A percentile compares a stretch with the other conserved stretches of the same genome.
Evolutionary conservation across 2,329 filamentous ascomycete genomes (phyloP).

Genomic region (Penicillium sp.): DNA sequence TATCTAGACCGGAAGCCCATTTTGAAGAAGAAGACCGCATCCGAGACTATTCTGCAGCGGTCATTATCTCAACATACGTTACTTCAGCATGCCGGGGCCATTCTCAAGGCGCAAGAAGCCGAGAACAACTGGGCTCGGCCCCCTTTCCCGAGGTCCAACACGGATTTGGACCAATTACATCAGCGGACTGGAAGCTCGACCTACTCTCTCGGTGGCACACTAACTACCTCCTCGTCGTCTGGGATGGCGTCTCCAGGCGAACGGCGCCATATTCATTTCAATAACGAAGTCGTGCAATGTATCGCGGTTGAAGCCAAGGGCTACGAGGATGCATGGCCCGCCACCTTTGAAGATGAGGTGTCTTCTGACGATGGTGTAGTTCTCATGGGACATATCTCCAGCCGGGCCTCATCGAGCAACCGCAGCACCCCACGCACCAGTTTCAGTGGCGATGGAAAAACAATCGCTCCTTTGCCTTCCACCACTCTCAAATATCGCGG

Average conservation of each 20-base stretch:
- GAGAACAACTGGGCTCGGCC: constrained; percentile 54
- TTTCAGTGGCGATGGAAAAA: constrained; percentile 68
- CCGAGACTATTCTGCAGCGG: constrained; percentile 87
- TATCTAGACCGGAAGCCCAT: constrained; percentile 82
- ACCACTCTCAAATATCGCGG: constrained; percentile 83
- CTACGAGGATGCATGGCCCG: constrained; percentile 53
- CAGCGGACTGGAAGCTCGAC: constrained; percentile 58
- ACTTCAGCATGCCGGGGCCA: constrained; percentile 82
- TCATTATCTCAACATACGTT: constrained; percentile 86
- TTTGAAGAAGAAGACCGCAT: constrained; percentile 94
- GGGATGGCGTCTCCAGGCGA: constrained; percentile 63
- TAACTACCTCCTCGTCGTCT: constrained; percentile 68
- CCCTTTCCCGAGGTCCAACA: constrained; percentile 61
- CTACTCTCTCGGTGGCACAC: constrained; percentile 54
- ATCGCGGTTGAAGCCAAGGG: constrained; percentile 88
- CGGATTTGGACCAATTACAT: constrained; percentile 67
- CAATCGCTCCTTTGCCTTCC: constrained; percentile 81
- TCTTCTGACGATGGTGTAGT: constrained; percentile 75
- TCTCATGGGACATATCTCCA: constrained; percentile 72
- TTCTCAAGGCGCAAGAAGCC: constrained; percentile 77
- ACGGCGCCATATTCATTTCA: constrained; percentile 90
- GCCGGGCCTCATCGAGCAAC: constrained; percentile 50
- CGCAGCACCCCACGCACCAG: constrained; percentile 57
- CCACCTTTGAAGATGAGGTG: constrained; percentile 51
- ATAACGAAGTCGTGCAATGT: constrained; percentile 92